A percentile compares a stretch with the other conserved stretches of the same genome.
Evolutionary conservation across 768 basidiomycete genomes (phyloP).

Genomic region (Podaxis carcinomalis): DNA sequence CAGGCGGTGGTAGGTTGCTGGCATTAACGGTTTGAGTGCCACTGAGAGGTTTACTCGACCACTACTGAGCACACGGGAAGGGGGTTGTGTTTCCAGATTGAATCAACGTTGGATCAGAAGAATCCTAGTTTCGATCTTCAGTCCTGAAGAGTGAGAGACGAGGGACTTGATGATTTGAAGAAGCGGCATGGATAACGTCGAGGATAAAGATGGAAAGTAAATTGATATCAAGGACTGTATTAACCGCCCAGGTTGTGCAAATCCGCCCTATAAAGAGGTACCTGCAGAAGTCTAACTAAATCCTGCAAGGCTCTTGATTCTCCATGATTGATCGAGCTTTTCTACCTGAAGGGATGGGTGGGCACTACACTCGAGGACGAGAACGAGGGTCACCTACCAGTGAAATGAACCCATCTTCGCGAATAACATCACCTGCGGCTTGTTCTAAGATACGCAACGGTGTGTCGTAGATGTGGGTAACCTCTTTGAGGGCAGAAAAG

Average conservation of each 20-base stretch:
- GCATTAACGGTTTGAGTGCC: background rate
- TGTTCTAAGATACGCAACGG: constrained; percentile 48
- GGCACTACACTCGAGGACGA: background rate
- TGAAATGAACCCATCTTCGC: constrained; percentile 72
- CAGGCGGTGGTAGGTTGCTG: background rate
- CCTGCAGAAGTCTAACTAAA: background rate
- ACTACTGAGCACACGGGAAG: background rate
- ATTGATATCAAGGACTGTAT: background rate
- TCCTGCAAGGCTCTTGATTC: constrained; percentile 11
- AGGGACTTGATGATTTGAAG: background rate
- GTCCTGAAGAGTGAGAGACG: background rate
- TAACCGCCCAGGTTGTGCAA: background rate
- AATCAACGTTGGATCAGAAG: background rate
- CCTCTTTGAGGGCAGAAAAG: constrained; percentile 37
- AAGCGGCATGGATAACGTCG: too few relatives aligned
- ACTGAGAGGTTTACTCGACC: background rate
- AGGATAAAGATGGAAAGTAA: background rate
- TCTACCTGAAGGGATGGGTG: constrained; percentile 12
- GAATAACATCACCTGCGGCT: constrained; percentile 55
- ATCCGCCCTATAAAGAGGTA: too few relatives aligned
- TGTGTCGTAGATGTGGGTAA: constrained; percentile 49
- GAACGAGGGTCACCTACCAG: constrained; percentile 47
- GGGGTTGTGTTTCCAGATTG: background rate
- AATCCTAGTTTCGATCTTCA: background rate
- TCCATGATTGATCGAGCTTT: constrained; percentile 15